Evolutionary conservation across 257 asterid species (phyloP), one percentile per base, ranked within the genome.

Genomic region (Petrea volubilis): DNA sequence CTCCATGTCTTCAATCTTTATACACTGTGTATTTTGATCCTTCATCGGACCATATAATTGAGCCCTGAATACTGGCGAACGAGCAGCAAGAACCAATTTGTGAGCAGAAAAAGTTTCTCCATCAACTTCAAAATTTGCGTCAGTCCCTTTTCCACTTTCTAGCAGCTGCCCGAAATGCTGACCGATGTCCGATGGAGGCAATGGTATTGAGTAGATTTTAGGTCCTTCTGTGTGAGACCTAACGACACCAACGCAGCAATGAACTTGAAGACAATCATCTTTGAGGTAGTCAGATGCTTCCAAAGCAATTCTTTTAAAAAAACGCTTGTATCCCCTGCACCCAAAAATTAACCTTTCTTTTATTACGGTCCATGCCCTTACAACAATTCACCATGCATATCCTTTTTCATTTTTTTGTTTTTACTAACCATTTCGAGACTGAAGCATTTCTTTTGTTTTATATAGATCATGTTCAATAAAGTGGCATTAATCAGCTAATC

Each of bases 21-120:
- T 89, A 63, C 79, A 71, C 71, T 83, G 80, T 14, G 92, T 82
- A 67, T 88, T 79, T 56, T 89, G 95, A 79, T 88, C 97, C 85
- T 88, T 94, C 99, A 91, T 91, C 65, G 97, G 97, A 60, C 99
- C 99, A 83, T 77, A 91, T 23, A 94, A 85, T 71, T 91, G 99
- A 73, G 96, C 99, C 77, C 95, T 83, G 72, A 94, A 91, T 56
- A 91, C 97, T 6, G 99, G 97, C 46, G 99, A 94, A 20, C 97
- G 96, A 64, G 99, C 96, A 40, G 97, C 96, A 78, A 94, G 96
- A 34, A 94, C 90, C 81, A 91, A 79, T 82, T 94, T 94, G 86
- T 94, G 99, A 64, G 92, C 99, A 10, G 88, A 55, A 80, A 88
- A 88, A 0, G 67, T 71, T 77, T 94, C 96, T 52, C 88, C 99